Percentiles rank a stretch among this genome's conserved stretches.
Evolutionary conservation across 2,329 filamentous ascomycete species (phyloP).

Genomic region (Verticillium nubilum): DNA sequence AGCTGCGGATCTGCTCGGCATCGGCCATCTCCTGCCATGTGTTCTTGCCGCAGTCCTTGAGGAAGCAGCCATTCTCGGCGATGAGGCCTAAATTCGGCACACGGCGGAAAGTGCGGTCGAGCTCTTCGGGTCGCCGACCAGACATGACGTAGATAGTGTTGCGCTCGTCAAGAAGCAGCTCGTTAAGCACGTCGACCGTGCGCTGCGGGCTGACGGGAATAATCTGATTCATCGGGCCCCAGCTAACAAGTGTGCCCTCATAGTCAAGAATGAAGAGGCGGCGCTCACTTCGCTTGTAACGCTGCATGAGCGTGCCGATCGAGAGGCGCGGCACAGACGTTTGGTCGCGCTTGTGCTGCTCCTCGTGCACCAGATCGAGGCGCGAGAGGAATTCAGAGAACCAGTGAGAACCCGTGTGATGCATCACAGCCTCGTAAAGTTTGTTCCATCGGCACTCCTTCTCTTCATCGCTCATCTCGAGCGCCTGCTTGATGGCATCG

Average conservation of each 20-base stretch:
- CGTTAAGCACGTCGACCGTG: constrained; percentile 75
- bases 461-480: constrained; percentile 75
- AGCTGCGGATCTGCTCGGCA: constrained; percentile 60
- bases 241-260: constrained; percentile 85
- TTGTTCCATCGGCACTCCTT: constrained; percentile 69
- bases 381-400: constrained; percentile 68
- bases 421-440: constrained; percentile 67
- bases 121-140: constrained; percentile 77
- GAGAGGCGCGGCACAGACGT: constrained; percentile 83
- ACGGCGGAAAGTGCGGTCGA: constrained; percentile 78
- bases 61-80: constrained; percentile 90
- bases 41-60: constrained; percentile 63
- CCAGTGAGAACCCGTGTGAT: constrained; percentile 84
- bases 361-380: constrained; percentile 71
- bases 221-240: constrained; percentile 78
- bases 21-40: constrained; percentile 78
- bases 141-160: constrained; percentile 96
- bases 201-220: constrained; percentile 80
- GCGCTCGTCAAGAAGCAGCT: constrained; percentile 70
- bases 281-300: constrained; percentile 61
- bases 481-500: constrained; percentile 74
- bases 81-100: constrained; percentile 84
- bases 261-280: constrained; percentile 90
- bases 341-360: constrained; percentile 80
- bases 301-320: constrained; percentile 54